These are phyloP conservation scores for Trichophyton mentagrophytes DNA, from an alignment of 2,329 filamentous ascomycete species.

Conservation along the genomic window DNA sequence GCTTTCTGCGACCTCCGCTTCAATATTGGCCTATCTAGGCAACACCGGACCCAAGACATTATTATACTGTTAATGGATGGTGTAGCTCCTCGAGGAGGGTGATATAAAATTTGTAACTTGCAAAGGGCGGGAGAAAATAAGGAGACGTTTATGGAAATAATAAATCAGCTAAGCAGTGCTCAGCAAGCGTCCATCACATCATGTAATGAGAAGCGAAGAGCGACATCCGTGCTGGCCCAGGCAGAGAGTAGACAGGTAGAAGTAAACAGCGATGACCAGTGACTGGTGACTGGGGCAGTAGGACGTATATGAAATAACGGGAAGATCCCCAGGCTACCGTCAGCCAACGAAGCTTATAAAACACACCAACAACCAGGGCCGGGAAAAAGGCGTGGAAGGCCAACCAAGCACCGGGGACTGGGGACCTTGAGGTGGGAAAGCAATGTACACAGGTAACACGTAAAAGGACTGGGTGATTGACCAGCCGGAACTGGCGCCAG, in stretches of 20 bases:
- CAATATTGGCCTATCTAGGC: slow-evolving; percentile 11
- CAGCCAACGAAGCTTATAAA: not conserved
- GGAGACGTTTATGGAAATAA: not conserved
- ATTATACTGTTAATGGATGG: not conserved
- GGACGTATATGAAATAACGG: not conserved
- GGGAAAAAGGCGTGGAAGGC: not conserved
- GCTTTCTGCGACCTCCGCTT: slow-evolving; percentile 10
- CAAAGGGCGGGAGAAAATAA: not conserved
- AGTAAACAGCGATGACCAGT: not conserved
- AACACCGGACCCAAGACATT: slow-evolving; percentile 8
- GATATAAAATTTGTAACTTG: not conserved
- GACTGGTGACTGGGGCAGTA: not conserved
- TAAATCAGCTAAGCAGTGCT: not conserved
- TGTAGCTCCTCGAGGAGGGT: no score
- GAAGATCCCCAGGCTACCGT: slow-evolving; percentile 1
- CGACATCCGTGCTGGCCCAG: not conserved
- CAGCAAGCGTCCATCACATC: not conserved
- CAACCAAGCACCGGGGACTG: not conserved
- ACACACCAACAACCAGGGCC: not conserved
- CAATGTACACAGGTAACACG: not conserved
- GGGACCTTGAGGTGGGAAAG: not conserved
- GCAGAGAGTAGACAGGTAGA: not conserved
- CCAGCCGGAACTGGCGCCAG: not conserved
- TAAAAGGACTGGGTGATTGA: not conserved
- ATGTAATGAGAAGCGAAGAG: not conserved